Base-by-base conservation (phyloP, 495 filamentous ascomycete genomes). In the Corynascus novoguineensis region DNA sequence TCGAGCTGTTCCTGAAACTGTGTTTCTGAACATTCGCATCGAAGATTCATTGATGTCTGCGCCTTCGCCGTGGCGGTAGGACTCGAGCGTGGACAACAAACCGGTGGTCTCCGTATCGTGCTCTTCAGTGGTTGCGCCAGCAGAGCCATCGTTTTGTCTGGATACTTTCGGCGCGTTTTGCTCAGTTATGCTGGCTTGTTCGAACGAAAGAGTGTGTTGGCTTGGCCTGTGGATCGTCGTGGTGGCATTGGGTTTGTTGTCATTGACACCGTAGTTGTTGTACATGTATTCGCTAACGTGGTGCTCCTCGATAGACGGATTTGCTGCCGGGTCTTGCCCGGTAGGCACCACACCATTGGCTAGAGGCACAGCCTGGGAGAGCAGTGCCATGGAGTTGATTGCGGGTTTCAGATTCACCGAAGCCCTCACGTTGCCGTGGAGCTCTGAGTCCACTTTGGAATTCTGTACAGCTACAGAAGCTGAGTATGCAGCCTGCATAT, bases 61-160 rank as follows among this genome's bases (percentile, higher is more conserved):
- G n/a, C n/a, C n/a, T n/a, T n/a, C n/a, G n/a, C n/a, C n/a, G n/a
- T 35, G 22, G 47, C 1, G n/a, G 8, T 51, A 41, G 3, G 56
- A 35, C 35, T 60, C 45, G 7, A 55, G 19, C 4, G 34, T 34
- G 3, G 45, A 53, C n/a, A 55, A 19, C 37, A 55, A 21, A 6
- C 19, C 44, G 7, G 19, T 29, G 2, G 44, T 29, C 35, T 60
- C 57, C 0, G 50, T 53, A 11, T 5, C 14, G 21, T 14, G 17
- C 14, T n/a, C 15, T 5, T 22, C 29, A 2, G 27, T 10, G 17
- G 25, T 29, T 5, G 6, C 28, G 32, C 45, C 29, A 5, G 14
- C 25, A 17, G 37, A 29, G 1, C 51, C 38, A 1, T 4, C 27
- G 0, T n/a, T n/a, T n/a, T n/a, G n/a, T 45, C 45, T 6, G 49